Evolutionary conservation across 257 asterid genomes (phyloP), one percentile per base, ranked within the genome.

Genomic region (Solanum tarijense): DNA sequence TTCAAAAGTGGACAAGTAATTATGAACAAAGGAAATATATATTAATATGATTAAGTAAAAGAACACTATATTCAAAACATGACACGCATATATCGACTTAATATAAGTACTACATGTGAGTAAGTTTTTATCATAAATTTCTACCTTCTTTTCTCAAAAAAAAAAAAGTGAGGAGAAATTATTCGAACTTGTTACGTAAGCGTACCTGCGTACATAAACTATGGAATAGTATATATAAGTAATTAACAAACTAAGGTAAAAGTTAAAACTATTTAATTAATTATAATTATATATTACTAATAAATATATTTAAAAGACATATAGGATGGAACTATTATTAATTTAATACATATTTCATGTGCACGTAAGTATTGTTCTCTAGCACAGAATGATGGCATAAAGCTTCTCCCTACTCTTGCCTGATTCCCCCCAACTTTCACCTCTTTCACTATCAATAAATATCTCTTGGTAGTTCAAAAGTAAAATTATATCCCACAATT

Each of bases 401-500:
- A 82, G 85, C 1, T 46, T 43, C 38, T 39, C 32, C 58, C 58
- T 38, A 27, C 38, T 14, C 16, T 25, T 3, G 9, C 35, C 84
- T 13, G 21, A 2, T 25, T 41, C 8, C 69, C 85, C 85, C 83
- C 7, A 46, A 82, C 69, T 82, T 29, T 82, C 41, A 81, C 85
- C 29, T 35, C 14, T 46, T 81, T 81, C 69, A 48, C 11, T 18
- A 29, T 82, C 69, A 82, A 48, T 14, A 82, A 82, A 48, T 29
- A 46, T 82, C 69, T 48, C 20, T 82, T 29, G 69, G n/a, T 9
- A 82, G 69, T 82, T 82, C 5, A 48, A 81, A 82, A 48, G 85
- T 82, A 12, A 82, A 2, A 29, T 16, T 52, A 52, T 52, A 52
- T 52, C 62, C 62, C n/a, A 55, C 62, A 55, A 18, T 55, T 27